Evolutionary conservation across 2,329 filamentous ascomycete genomes (phyloP).

Genomic region (Dothistroma septosporum): DNA sequence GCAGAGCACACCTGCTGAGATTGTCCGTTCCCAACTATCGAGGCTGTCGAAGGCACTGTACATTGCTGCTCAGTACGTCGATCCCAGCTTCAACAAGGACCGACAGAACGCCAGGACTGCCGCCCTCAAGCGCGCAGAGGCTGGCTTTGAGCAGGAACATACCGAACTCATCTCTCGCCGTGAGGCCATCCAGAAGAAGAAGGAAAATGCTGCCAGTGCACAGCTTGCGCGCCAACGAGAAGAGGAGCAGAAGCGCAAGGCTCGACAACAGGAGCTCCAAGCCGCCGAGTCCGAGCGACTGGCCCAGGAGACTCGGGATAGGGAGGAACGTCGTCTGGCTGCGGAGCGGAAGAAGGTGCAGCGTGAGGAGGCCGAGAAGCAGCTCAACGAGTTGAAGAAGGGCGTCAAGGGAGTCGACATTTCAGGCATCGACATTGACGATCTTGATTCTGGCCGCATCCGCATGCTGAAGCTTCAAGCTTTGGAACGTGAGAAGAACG

Average conservation of each 20-base stretch:
- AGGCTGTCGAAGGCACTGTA: conserved; percentile 87
- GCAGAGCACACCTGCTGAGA: conserved; percentile 96
- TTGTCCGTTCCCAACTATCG: conserved; percentile 89
- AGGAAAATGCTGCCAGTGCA: conserved; percentile 87
- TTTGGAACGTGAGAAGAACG: conserved; percentile 96
- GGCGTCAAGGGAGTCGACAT: conserved; percentile 80
- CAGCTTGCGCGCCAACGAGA: conserved; percentile 88
- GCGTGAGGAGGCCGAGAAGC: conserved; percentile 63
- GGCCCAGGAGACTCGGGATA: conserved; percentile 86
- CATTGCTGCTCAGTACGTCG: conserved; percentile 92
- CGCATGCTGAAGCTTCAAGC: conserved; percentile 93
- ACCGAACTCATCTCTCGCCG: conserved; percentile 78
- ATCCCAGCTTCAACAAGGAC: conserved; percentile 79
- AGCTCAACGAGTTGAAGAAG: conserved; percentile 91
- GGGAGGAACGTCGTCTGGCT: conserved; percentile 79
- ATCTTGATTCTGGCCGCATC: conserved; percentile 58
- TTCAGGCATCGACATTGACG: conserved; percentile 79
- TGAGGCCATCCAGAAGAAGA: conserved; percentile 91
- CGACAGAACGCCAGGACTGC: conserved; percentile 74
- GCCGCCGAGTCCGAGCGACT: conserved; percentile 87
- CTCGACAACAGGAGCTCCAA: conserved; percentile 80
- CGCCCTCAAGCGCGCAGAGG: conserved; percentile 75
- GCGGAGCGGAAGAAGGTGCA: conserved; percentile 73
- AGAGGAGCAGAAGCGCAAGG: conserved; percentile 80
- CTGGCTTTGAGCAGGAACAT: conserved; percentile 89